These are phyloP conservation scores for Myxozyma nipponensis DNA, from an alignment of 805 yeast species.

Conservation along the genomic window DNA sequence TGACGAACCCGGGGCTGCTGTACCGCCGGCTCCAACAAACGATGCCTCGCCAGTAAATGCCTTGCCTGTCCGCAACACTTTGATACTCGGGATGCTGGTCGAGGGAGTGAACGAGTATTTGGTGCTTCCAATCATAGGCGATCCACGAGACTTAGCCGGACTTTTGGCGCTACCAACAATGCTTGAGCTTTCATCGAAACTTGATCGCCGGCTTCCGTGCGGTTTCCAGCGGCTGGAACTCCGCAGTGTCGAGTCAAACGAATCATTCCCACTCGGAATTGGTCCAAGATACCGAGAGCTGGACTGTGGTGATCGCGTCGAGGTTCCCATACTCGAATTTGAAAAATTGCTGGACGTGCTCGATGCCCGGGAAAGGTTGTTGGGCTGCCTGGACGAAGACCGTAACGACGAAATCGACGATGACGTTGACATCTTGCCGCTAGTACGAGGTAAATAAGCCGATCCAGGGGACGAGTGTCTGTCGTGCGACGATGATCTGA, in stretches of 20 bases:
- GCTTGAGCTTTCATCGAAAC: conserved; percentile 3
- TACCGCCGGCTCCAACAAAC: background rate
- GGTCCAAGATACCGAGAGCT: conserved; percentile 8
- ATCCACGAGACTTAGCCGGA: background rate
- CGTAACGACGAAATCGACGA: conserved; percentile 27
- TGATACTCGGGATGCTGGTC: background rate
- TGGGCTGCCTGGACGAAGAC: conserved; percentile 8
- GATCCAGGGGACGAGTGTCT: conserved; percentile 19
- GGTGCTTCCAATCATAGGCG: background rate
- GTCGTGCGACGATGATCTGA: conserved; percentile 17
- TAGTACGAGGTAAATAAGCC: conserved; percentile 7
- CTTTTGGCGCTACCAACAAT: conserved; percentile 1
- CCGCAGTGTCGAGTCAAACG: conserved; percentile 2
- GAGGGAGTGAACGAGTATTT: background rate
- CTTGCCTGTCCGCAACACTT: background rate
- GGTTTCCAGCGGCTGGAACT: background rate
- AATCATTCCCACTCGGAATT: conserved; percentile 9
- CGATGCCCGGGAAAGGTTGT: conserved; percentile 22
- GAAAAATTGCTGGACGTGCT: conserved; percentile 26
- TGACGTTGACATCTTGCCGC: conserved; percentile 25
- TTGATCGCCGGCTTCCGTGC: background rate
- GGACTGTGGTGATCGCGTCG: conserved; percentile 21
- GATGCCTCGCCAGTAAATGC: background rate
- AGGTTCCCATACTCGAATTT: conserved; percentile 12
- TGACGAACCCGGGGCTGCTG: background rate